Evolutionary conservation across 441 rosid genomes (phyloP).

Genomic region (Manihot esculenta): DNA sequence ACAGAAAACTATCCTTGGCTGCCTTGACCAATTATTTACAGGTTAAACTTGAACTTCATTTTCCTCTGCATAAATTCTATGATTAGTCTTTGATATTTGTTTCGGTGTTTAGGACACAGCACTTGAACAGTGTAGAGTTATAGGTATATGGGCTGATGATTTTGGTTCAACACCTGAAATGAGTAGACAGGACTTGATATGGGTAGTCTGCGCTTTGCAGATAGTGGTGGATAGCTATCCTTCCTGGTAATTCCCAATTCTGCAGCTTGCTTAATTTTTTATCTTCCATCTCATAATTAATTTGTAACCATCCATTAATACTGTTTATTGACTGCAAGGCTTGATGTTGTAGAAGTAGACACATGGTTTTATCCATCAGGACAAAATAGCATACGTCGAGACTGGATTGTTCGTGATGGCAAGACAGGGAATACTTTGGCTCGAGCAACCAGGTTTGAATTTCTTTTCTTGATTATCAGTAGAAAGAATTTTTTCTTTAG

Average conservation of each 20-base stretch:
- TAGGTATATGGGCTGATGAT: constrained; percentile 31
- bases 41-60: constrained; percentile 15
- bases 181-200: constrained; percentile 30
- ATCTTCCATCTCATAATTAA: too few relatives aligned
- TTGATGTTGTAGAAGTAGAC: constrained; percentile 35
- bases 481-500: not conserved
- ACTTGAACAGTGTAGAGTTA: constrained; percentile 30
- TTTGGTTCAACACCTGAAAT: constrained; percentile 37
- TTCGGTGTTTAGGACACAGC: constrained; percentile 31
- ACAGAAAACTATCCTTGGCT: constrained; percentile 27
- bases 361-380: constrained; percentile 35
- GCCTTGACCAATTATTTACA: constrained; percentile 37
- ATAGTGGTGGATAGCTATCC: constrained; percentile 29
- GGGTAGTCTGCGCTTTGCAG: constrained; percentile 31
- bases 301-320: too few relatives aligned
- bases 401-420: constrained; percentile 33
- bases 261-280: too few relatives aligned
- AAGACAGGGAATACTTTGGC: constrained; percentile 34
- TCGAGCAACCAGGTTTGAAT: constrained; percentile 31
- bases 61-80: too few relatives aligned
- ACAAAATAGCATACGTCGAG: constrained; percentile 26
- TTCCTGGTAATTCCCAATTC: constrained; percentile 28
- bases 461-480: not conserved
- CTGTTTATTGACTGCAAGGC: constrained; percentile 21
- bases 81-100: not conserved